Conservation (phyloP, 2,329 filamentous ascomycete genomes). For the Zymoseptoria ardabiliae region DNA sequence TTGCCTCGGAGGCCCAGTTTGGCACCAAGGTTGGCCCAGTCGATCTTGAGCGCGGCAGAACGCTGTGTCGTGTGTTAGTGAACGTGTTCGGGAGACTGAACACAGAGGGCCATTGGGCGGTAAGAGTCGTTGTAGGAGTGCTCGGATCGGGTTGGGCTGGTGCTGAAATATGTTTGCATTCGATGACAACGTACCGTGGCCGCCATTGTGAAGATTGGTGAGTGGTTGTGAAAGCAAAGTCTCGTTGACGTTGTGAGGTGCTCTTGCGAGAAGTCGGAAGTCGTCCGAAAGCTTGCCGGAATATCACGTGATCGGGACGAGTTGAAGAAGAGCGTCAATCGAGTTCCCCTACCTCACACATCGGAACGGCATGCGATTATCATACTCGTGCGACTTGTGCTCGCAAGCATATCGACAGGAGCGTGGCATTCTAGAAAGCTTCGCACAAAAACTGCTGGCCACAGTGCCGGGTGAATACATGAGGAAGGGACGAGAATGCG, state of each 20-base stretch:
- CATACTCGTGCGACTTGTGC: too few relatives aligned
- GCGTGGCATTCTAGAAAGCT: too few relatives aligned
- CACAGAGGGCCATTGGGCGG: neutral
- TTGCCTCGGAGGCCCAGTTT: slow-evolving; percentile 94
- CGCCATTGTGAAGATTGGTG: slow-evolving; percentile 23
- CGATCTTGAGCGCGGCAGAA: slow-evolving; percentile 97
- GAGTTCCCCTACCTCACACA: too few relatives aligned
- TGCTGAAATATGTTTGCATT: neutral
- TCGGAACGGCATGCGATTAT: too few relatives aligned
- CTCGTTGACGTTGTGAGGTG: neutral
- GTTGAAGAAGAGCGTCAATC: too few relatives aligned
- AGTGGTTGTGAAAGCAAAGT: neutral
- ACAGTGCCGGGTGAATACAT: neutral
- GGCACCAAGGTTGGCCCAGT: slow-evolving; percentile 92
- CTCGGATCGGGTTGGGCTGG: neutral
- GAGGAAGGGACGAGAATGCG: neutral
- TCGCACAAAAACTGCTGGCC: too few relatives aligned
- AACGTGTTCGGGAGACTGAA: slow-evolving; percentile 3
- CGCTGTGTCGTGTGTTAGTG: slow-evolving; percentile 50
- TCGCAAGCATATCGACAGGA: too few relatives aligned
- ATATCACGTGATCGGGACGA: too few relatives aligned
- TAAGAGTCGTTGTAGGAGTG: neutral
- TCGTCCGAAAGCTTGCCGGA: neutral
- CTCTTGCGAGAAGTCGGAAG: neutral
- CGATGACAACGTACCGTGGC: slow-evolving; percentile 22